phyloP scores from a whole-genome alignment of 257 asterid species.

The Solanum paucissectum region DNA sequence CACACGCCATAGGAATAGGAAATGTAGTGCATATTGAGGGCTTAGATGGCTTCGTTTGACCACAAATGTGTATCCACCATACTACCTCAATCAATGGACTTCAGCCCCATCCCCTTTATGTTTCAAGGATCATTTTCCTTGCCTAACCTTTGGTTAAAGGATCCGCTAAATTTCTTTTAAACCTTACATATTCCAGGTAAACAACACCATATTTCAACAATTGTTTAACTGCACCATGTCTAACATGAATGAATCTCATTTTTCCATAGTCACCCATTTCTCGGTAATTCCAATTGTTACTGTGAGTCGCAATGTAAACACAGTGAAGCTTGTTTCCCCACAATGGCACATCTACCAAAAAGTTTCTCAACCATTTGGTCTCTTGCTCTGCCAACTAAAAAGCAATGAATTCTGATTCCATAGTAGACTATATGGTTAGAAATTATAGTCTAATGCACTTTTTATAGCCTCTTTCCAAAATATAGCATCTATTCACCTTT shows the following conservation, averaged over 20 bases:
- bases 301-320: background rate
- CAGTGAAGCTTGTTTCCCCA: background rate
- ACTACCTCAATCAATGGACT: background rate
- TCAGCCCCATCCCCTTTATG: background rate
- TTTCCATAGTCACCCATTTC: background rate
- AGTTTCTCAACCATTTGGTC: background rate
- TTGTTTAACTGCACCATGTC: background rate
- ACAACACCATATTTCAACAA: background rate
- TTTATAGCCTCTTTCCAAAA: background rate
- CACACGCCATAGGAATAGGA: background rate
- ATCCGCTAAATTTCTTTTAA: background rate
- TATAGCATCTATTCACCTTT: background rate
- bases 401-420: background rate
- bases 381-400: background rate
- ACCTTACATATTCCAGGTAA: background rate
- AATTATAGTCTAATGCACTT: background rate
- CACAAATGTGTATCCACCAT: background rate
- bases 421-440: background rate
- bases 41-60: background rate
- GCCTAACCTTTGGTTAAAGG: background rate
- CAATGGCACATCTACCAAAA: background rate
- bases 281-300: background rate
- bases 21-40: background rate
- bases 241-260: background rate
- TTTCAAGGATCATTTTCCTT: background rate